A percentile compares a stretch with the other conserved stretches of the same genome.
Evolutionary conservation across 75 land plant species (phyloP).

Genomic region (Cupressus sempervirens): DNA sequence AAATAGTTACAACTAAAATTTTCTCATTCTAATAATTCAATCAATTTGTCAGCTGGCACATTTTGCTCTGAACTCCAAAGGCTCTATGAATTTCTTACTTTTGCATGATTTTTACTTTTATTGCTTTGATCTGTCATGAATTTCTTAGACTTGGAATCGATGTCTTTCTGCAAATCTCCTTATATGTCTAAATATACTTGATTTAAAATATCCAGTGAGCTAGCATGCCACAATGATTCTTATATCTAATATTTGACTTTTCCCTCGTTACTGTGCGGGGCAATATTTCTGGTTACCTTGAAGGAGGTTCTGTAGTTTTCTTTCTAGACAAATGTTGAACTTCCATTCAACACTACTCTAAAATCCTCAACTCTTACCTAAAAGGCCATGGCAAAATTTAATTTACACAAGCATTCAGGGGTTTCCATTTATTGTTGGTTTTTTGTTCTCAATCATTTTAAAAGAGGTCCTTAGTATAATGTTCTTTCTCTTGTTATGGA

Average conservation of each 20-base stretch:
- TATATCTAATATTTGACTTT: background rate
- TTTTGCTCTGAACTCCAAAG: no score
- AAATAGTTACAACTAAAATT: no score
- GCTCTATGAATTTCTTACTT: no score
- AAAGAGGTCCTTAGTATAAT: background rate
- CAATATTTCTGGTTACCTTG: background rate
- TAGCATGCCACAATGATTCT: background rate
- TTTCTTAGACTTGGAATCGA: background rate
- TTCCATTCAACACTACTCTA: background rate
- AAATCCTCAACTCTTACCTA: background rate
- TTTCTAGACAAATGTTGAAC: background rate
- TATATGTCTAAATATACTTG: background rate
- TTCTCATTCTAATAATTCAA: no score
- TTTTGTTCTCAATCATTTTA: background rate
- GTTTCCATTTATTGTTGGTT: background rate
- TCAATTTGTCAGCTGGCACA: no score
- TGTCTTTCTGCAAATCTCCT: background rate
- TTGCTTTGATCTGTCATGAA: background rate
- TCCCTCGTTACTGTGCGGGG: background rate
- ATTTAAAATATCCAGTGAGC: background rate
- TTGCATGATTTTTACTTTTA: background rate
- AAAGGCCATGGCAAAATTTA: background rate
- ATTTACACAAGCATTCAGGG: background rate
- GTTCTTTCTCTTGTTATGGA: background rate
- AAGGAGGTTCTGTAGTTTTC: no score